Conservation (phyloP, 306 rosid species). For the Canavalia ensiformis region DNA sequence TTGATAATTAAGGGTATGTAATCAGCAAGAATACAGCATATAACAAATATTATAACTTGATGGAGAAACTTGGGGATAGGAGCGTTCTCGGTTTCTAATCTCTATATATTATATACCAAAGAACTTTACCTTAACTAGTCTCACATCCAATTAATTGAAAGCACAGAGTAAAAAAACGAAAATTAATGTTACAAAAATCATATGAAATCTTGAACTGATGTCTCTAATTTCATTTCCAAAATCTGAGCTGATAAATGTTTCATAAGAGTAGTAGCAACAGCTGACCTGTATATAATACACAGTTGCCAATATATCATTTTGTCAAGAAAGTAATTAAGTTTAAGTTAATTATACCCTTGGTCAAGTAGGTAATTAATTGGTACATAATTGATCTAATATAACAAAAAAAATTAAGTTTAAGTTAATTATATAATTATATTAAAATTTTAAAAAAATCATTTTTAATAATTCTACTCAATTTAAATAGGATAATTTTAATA, state of each 20-base stretch:
- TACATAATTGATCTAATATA: too few species aligned
- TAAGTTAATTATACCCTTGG: too few species aligned
- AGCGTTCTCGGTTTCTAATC: constrained; percentile 38
- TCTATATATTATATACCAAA: constrained; percentile 11
- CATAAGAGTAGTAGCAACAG: background rate
- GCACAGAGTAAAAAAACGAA: background rate
- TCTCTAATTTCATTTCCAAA: constrained; percentile 37
- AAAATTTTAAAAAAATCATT: too few species aligned
- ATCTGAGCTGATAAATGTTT: constrained; percentile 26
- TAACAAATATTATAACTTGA: background rate
- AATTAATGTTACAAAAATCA: constrained; percentile 26
- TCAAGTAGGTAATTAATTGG: too few species aligned
- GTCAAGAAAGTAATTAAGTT: too few species aligned
- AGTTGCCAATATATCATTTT: constrained; percentile 43
- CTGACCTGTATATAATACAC: constrained; percentile 5
- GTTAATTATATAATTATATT: too few species aligned
- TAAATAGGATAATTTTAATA: too few species aligned
- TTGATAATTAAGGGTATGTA: background rate
- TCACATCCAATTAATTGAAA: constrained; percentile 40
- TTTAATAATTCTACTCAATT: too few species aligned
- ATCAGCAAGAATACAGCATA: constrained; percentile 1
- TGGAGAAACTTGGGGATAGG: constrained; percentile 7
- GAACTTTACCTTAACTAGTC: background rate
- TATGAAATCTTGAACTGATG: constrained; percentile 47
- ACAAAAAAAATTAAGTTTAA: too few species aligned